A percentile compares a stretch with the other conserved stretches of the same genome.
Evolutionary conservation across 2,329 filamentous ascomycete species (phyloP).

Genomic region (Calonectria hawksworthii): DNA sequence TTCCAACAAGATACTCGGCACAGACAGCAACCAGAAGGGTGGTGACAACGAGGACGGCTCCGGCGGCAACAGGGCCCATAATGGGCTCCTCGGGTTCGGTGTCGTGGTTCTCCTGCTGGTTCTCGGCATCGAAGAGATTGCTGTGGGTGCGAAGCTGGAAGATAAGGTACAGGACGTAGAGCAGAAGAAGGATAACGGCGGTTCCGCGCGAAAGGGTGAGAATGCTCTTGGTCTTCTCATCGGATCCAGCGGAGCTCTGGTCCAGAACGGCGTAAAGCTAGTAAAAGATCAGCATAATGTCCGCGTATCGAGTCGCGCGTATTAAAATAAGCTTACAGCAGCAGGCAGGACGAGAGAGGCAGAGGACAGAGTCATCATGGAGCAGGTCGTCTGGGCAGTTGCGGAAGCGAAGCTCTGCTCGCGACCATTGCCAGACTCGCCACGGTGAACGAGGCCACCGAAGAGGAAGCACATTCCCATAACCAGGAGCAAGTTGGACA

Average conservation of each 20-base stretch:
- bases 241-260: conserved; percentile 50
- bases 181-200: conserved; percentile 78
- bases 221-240: conserved; percentile 68
- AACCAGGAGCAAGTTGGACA: conserved; percentile 93
- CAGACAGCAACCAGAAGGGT: conserved; percentile 80
- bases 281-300: conserved; percentile 33
- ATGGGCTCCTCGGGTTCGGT: conserved; percentile 61
- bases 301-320: not conserved
- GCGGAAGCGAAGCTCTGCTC: conserved; percentile 83
- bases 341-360: conserved; percentile 86
- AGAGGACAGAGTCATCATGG: conserved; percentile 81
- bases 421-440: conserved; percentile 67
- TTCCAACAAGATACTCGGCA: conserved; percentile 83
- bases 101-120: conserved; percentile 57
- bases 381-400: conserved; percentile 82
- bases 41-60: conserved; percentile 75
- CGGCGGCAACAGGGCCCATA: conserved; percentile 75
- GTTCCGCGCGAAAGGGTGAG: conserved; percentile 82
- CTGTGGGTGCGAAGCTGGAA: conserved; percentile 85
- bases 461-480: conserved; percentile 86
- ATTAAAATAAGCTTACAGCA: conserved; percentile 60
- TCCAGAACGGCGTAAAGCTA: conserved; percentile 77
- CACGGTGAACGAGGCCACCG: conserved; percentile 76
- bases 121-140: conserved; percentile 75
- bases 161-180: conserved; percentile 82